Conservation (phyloP, 192 early-diverging fungal genomes). For the Glomus cerebriforme region DNA sequence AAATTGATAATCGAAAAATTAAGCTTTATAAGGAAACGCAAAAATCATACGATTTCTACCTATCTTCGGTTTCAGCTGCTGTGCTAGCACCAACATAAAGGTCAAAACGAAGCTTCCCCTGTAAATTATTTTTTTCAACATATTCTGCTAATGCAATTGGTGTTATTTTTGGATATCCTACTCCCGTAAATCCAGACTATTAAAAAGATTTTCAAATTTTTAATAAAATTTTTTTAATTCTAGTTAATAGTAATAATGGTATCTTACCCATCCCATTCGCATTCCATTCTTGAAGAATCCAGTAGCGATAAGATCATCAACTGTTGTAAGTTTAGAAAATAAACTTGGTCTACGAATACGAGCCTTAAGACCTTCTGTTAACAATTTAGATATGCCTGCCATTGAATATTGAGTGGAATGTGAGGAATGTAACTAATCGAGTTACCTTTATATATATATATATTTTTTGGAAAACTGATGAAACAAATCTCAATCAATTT, state of each 20-base stretch:
- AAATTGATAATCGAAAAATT: background rate
- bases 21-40: background rate
- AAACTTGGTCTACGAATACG: slow-evolving; percentile 40
- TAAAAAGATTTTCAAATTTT: slow-evolving; percentile 1
- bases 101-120: slow-evolving; percentile 49
- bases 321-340: slow-evolving; percentile 40
- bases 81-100: slow-evolving; percentile 45
- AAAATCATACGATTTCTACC: slow-evolving; percentile 20
- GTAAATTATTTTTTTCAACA: slow-evolving; percentile 47
- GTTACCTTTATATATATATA: too few relatives aligned
- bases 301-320: slow-evolving; percentile 36
- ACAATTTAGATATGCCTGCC: background rate
- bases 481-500: too few relatives aligned
- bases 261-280: slow-evolving; percentile 33
- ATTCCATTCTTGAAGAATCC: slow-evolving; percentile 46
- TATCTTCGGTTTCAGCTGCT: slow-evolving; percentile 37
- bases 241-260: slow-evolving; percentile 10
- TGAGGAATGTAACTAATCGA: too few relatives aligned
- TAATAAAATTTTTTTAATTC: background rate
- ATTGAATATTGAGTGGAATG: background rate
- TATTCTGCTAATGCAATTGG: slow-evolving; percentile 43
- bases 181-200: slow-evolving; percentile 46
- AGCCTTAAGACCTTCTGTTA: slow-evolving; percentile 34
- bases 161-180: slow-evolving; percentile 48
- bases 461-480: too few relatives aligned